Base-by-base conservation (phyloP, 495 filamentous ascomycete species). In the Evernia prunastri region DNA sequence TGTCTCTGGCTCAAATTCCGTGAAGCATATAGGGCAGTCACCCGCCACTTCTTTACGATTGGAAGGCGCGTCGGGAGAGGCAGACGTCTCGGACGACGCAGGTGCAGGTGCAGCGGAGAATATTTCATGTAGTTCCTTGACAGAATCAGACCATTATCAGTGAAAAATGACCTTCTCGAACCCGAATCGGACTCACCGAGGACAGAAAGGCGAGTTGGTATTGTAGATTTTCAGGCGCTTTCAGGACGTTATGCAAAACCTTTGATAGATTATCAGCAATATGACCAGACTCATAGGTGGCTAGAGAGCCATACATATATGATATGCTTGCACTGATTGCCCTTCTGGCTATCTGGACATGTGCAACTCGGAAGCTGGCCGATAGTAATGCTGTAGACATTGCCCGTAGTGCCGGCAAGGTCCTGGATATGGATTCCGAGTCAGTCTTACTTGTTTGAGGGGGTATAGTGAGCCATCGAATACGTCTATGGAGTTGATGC, bases 11-110 rank as follows among this genome's bases (percentile, higher is more conserved):
- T 85, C 79, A 66, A 91, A 84, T 51, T 88, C 84, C 67, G 78
- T 84, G 69, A 87, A 90, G 72, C 90, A 93, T 70, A 95, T 89
- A 0, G 89, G 87, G 66, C 90, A 93, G 66, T 93, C 87, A 18
- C 86, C 89, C 39, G 91, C 87, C 4, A 86, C 64, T 0, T 81
- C 74, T 68, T 86, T 87, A 61, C 82, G 80, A n/a, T 82, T 82
- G 25, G 80, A 80, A 27, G 64, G 18, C 15, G 60, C 20, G 12
- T 69, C 64, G 1, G 57, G 29, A 23, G 66, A 63, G 39, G 69
- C 56, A 18, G 66, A 71, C 23, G 71, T 68, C 12, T 74, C 65
- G 53, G 71, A 69, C 11, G 72, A 66, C 20, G 74, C 71, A 27
- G 63, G 59, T 23, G 76, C 63, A 10, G 86, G 84, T 0, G 86